Percentiles rank a stretch among this genome's conserved stretches.
Conservation (phyloP, 2,329 filamentous ascomycete genomes). For the Ceratocystis cacaofunesta region DNA sequence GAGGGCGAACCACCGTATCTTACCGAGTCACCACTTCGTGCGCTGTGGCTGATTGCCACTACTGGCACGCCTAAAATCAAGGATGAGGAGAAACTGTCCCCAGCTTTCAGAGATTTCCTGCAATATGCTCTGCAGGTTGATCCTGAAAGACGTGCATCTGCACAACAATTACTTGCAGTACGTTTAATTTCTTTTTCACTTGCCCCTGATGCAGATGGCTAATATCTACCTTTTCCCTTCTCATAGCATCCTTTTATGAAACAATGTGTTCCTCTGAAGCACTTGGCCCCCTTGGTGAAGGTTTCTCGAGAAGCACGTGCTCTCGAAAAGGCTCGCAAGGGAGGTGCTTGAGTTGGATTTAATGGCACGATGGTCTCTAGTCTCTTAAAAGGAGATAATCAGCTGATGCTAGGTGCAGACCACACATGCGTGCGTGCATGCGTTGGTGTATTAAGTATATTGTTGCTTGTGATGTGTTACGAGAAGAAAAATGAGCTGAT, state of each 20-base stretch:
- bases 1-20: conserved; percentile 95
- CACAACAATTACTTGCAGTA: conserved; percentile 84
- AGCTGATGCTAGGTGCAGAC: neutral
- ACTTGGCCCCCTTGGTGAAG: conserved; percentile 73
- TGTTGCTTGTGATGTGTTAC: neutral
- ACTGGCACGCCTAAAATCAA: conserved; percentile 93
- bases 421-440: neutral
- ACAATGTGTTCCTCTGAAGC: conserved; percentile 54
- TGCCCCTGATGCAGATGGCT: no score
- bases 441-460: neutral
- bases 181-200: conserved; percentile 27
- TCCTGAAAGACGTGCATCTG: conserved; percentile 89
- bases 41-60: conserved; percentile 89
- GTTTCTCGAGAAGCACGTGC: conserved; percentile 73
- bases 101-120: conserved; percentile 80
- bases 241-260: conserved; percentile 67
- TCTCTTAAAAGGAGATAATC: neutral
- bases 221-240: neutral
- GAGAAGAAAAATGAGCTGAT: neutral
- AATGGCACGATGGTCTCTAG: neutral
- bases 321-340: conserved; percentile 67
- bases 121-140: conserved; percentile 91
- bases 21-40: conserved; percentile 83
- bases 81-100: conserved; percentile 68
- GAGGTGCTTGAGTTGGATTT: neutral